Percentiles rank a stretch among this genome's conserved stretches.
phyloP scores from a whole-genome alignment of 2,329 filamentous ascomycete species.

The Monosporascus sp. region DNA sequence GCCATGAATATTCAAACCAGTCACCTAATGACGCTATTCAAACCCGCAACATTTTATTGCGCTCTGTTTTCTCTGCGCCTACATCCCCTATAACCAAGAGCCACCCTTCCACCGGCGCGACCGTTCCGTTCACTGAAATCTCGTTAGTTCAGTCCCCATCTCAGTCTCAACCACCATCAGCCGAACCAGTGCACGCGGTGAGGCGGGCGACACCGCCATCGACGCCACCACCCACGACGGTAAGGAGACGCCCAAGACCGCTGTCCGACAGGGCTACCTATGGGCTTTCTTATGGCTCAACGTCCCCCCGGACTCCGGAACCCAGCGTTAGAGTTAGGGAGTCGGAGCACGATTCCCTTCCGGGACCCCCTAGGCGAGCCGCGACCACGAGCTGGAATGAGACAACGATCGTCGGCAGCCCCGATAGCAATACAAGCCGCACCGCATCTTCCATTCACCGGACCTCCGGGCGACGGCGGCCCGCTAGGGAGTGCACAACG shows the following conservation, averaged over 20 bases:
- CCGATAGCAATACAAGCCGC: slow-evolving; percentile 43
- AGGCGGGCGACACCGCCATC: not conserved
- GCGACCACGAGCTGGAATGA: slow-evolving; percentile 45
- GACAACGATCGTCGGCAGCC: slow-evolving; percentile 34
- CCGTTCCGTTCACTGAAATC: not conserved
- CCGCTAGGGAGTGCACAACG: slow-evolving; percentile 51
- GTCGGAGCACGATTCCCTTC: slow-evolving; percentile 19
- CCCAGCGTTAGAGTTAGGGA: slow-evolving; percentile 16
- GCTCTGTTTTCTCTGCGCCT: slow-evolving; percentile 21
- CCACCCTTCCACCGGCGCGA: slow-evolving; percentile 5
- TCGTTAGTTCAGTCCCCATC: not conserved
- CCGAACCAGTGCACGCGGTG: no score
- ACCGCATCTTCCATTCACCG: slow-evolving; percentile 31
- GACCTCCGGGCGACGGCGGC: slow-evolving; percentile 33
- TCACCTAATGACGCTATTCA: slow-evolving; percentile 19
- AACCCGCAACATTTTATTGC: slow-evolving; percentile 22
- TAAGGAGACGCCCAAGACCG: slow-evolving; percentile 4
- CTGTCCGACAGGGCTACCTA: slow-evolving; percentile 8
- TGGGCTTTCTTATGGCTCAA: not conserved
- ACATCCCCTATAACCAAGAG: slow-evolving; percentile 6
- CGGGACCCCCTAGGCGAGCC: slow-evolving; percentile 11
- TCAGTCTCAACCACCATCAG: not conserved
- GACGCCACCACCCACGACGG: not conserved
- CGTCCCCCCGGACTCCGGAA: slow-evolving; percentile 5
- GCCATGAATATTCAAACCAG: slow-evolving; percentile 51